Evolutionary conservation across 2,329 filamentous ascomycete genomes (phyloP), one percentile per base, ranked within the genome.

Genomic region (Neopestalotiopsis sp.): DNA sequence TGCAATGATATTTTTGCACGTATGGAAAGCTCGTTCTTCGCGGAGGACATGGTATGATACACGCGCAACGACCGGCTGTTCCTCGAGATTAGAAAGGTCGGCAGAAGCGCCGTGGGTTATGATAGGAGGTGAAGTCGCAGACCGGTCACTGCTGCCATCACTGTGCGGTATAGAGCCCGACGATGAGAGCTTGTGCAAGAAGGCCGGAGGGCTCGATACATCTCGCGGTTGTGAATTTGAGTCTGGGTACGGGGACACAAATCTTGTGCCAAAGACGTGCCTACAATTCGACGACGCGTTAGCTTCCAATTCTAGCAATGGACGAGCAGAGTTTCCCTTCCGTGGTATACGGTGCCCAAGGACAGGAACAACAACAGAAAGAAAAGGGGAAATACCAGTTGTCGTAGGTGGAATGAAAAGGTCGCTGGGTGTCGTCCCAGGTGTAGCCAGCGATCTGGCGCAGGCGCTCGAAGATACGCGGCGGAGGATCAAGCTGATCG

Each of bases 11-110:
- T 86, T 89, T 80, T 92, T 94, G 76, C 91, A 89, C 73, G 96
- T 92, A 74, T 97, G 93, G 76, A 92, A 98, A 68, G 95, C 92
- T 71, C 95, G 87, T 83, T 98, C 95, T 74, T 98, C 89, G 7
- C 95, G 90, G 66, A 97, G 84, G 17, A 91, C 87, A 80, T 97
- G 94, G 71, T 89, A 91, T 0, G 95, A 97, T 59, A 98, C 86
- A 28, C 94, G 90, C 58, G 94, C 95, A 34, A 97, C 85, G 5
- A 98, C 91, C 7, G 88, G 87, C 70, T 76, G 75, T 69, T 90
- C 86, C 80, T 89, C 91, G 59, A 89, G 75, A 70, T 87, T 88
- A 57, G 85, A 83, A 71, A 85, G 81, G 75, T 90, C 86, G 76
- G 74, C 80, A 53, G 81, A 82, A 1, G 81, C 76, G 67, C 80